Conservation (phyloP, 2,329 filamentous ascomycete species). For the Neofusicoccum laricinum region DNA sequence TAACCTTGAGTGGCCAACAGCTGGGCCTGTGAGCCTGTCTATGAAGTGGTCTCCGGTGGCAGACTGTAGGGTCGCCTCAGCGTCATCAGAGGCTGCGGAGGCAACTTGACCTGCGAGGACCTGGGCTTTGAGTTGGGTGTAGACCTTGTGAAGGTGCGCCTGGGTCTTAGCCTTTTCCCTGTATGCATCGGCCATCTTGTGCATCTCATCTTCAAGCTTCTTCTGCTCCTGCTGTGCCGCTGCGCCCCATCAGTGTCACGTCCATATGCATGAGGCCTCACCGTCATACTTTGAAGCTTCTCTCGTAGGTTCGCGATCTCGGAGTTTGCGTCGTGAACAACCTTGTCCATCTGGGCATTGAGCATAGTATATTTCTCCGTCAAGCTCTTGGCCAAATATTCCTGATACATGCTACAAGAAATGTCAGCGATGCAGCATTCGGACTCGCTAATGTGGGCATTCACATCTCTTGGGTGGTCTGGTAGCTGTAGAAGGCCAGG, state of each 20-base stretch:
- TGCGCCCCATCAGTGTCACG: conserved; percentile 24
- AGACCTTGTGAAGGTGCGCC: conserved; percentile 63
- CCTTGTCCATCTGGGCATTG: conserved; percentile 66
- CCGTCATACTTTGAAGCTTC: conserved; percentile 57
- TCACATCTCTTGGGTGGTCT: conserved; percentile 79
- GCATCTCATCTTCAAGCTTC: conserved; percentile 65
- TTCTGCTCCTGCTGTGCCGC: conserved; percentile 62
- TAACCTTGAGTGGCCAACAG: conserved; percentile 1
- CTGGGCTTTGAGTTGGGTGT: conserved; percentile 55
- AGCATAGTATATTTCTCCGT: conserved; percentile 68
- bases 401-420: conserved; percentile 66
- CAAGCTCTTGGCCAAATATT: conserved; percentile 68
- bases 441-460: conserved; percentile 24
- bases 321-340: conserved; percentile 70
- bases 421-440: conserved; percentile 19
- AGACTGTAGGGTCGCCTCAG: conserved; percentile 26
- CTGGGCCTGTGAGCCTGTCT: conserved; percentile 26
- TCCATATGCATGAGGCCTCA: neutral
- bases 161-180: conserved; percentile 70
- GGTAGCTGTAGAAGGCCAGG: conserved; percentile 82
- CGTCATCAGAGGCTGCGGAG: conserved; percentile 52
- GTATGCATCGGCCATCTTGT: conserved; percentile 65
- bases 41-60: conserved; percentile 26
- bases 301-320: conserved; percentile 67
- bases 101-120: conserved; percentile 55